A percentile compares a stretch with the other conserved stretches of the same genome.
Conservation (phyloP, 495 filamentous ascomycete species). For the Neurospora tetraspora region DNA sequence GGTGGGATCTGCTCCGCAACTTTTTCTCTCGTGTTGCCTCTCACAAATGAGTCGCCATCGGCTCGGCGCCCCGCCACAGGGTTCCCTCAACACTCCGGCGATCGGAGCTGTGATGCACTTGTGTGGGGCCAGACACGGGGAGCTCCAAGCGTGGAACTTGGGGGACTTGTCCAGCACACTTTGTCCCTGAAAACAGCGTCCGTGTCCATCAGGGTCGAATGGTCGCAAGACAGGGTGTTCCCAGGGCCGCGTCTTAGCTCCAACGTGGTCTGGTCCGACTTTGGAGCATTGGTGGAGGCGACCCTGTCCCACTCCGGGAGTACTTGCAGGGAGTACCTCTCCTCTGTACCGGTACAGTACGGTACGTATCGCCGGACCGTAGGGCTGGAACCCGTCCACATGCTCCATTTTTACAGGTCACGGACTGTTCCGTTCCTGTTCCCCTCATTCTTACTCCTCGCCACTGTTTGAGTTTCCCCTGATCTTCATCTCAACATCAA, state of each 20-base stretch:
- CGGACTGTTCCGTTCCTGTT: background rate
- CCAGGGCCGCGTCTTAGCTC: background rate
- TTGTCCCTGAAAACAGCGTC: background rate
- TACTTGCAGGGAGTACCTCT: background rate
- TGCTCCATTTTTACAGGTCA: background rate
- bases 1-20: background rate
- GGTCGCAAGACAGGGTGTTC: background rate
- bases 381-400: background rate
- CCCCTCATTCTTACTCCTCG: background rate
- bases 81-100: background rate
- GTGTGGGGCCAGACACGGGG: background rate
- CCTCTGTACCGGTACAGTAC: background rate
- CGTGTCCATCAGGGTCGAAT: background rate
- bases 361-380: background rate
- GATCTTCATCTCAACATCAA: background rate
- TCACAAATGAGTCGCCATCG: background rate
- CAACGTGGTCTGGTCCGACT: background rate
- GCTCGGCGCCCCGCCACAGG: background rate
- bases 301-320: background rate
- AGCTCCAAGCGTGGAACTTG: background rate
- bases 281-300: background rate
- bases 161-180: background rate
- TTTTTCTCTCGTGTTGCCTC: background rate
- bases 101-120: background rate
- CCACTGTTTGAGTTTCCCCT: background rate